Conservation (phyloP, 768 basidiomycete genomes). For the Xerocomellus amylosporus region DNA sequence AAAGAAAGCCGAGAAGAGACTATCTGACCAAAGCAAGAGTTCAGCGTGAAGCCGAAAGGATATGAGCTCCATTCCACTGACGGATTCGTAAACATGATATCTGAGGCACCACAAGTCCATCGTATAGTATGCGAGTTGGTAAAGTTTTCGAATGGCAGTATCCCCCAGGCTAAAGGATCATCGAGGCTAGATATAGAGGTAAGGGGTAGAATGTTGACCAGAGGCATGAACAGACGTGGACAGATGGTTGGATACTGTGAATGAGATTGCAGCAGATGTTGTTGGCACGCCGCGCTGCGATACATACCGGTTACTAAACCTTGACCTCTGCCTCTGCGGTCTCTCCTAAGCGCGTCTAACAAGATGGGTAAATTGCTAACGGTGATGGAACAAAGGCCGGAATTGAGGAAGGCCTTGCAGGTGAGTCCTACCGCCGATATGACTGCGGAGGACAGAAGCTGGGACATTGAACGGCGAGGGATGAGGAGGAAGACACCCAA, state of each 20-base stretch:
- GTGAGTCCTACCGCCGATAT: conserved; percentile 67
- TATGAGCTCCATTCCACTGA: conserved; percentile 38
- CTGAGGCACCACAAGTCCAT: conserved; percentile 91
- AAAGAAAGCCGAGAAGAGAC: conserved; percentile 83
- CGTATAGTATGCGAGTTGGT: conserved; percentile 59
- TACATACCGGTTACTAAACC: conserved; percentile 72
- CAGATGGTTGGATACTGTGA: conserved; percentile 85
- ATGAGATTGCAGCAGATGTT: conserved; percentile 6
- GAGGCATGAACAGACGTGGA: conserved; percentile 65
- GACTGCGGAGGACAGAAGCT: conserved; percentile 55
- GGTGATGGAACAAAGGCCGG: conserved; percentile 62
- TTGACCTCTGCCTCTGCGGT: conserved; percentile 46
- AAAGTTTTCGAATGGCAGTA: conserved; percentile 66
- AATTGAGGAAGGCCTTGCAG: conserved; percentile 74
- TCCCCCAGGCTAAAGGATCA: conserved; percentile 85
- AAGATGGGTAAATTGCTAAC: conserved; percentile 71
- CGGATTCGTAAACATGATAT: conserved; percentile 94
- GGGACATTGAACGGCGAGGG: conserved; percentile 38
- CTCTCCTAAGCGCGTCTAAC: conserved; percentile 53
- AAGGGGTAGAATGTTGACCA: conserved; percentile 5
- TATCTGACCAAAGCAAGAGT: conserved; percentile 38
- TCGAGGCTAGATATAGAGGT: conserved; percentile 53
- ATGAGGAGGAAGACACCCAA: neutral
- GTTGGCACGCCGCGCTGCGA: neutral
- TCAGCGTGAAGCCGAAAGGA: conserved; percentile 10